phyloP scores from a whole-genome alignment of 2,329 filamentous ascomycete species.

The Didymosphaeria variabile region DNA sequence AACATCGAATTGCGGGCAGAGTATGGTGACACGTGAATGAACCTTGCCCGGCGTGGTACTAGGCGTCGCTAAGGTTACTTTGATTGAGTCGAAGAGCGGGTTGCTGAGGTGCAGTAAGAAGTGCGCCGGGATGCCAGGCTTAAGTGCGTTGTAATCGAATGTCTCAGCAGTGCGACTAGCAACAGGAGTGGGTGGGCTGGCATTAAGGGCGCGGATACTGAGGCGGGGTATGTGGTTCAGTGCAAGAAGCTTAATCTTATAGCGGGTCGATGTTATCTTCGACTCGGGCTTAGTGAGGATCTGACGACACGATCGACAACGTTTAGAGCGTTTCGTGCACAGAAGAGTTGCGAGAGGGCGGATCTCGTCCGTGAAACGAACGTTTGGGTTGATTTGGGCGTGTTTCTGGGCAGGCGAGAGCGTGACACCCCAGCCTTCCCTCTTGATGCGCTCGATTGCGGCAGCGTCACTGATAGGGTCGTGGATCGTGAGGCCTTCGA shows the following conservation, averaged over 20 bases:
- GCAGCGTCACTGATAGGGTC: slow-evolving; percentile 67
- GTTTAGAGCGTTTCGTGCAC: slow-evolving; percentile 91
- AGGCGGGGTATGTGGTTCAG: slow-evolving; percentile 85
- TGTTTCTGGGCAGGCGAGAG: slow-evolving; percentile 62
- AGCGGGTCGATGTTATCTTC: slow-evolving; percentile 87
- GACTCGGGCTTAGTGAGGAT: slow-evolving; percentile 94
- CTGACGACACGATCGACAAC: slow-evolving; percentile 90
- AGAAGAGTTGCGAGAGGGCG: slow-evolving; percentile 84
- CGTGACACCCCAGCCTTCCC: slow-evolving; percentile 74
- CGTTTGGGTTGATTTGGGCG: slow-evolving; percentile 59
- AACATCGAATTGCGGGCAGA: slow-evolving; percentile 94
- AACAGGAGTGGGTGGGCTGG: slow-evolving; percentile 47
- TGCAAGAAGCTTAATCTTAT: slow-evolving; percentile 91
- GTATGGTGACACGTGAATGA: slow-evolving; percentile 78
- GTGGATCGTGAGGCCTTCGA: slow-evolving; percentile 76
- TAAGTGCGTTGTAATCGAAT: slow-evolving; percentile 59
- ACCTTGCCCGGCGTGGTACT: slow-evolving; percentile 48
- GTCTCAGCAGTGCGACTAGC: slow-evolving; percentile 23
- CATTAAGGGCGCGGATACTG: slow-evolving; percentile 73
- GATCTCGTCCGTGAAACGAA: slow-evolving; percentile 75
- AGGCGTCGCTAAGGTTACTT: slow-evolving; percentile 87
- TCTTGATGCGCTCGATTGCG: slow-evolving; percentile 63
- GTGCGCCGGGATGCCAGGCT: slow-evolving; percentile 67
- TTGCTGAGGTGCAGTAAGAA: slow-evolving; percentile 92
- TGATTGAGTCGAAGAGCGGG: slow-evolving; percentile 89